Percentiles rank a stretch among this genome's conserved stretches.
These are phyloP conservation scores for Albatrellus ellisii DNA, from an alignment of 768 basidiomycete genomes.

Conservation along the genomic window DNA sequence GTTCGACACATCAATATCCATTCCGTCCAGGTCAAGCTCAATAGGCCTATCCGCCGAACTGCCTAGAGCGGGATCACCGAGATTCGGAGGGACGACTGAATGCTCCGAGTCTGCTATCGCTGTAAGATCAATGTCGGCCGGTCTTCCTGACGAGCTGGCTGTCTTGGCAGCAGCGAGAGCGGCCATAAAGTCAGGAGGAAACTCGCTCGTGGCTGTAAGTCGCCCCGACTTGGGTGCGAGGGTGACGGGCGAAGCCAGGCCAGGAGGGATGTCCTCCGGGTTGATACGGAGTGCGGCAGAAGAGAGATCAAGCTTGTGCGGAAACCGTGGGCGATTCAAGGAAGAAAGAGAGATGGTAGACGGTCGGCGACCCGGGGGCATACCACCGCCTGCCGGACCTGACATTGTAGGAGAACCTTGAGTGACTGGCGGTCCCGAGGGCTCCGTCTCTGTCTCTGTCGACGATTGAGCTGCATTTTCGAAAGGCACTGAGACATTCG, in stretches of 20 bases:
- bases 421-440: not conserved
- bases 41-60: slow-evolving; percentile 72
- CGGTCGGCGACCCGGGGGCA: slow-evolving; percentile 34
- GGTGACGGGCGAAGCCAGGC: slow-evolving; percentile 66
- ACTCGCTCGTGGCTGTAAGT: slow-evolving; percentile 28
- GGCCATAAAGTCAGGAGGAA: slow-evolving; percentile 50
- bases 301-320: slow-evolving; percentile 75
- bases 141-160: slow-evolving; percentile 15
- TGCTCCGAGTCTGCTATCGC: slow-evolving; percentile 16
- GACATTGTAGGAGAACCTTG: not conserved
- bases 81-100: slow-evolving; percentile 19
- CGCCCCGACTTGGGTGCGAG: slow-evolving; percentile 71
- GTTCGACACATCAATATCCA: slow-evolving; percentile 40
- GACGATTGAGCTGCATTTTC: not conserved
- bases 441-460: not conserved
- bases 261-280: slow-evolving; percentile 48
- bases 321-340: slow-evolving; percentile 56
- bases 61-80: slow-evolving; percentile 29
- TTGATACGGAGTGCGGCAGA: slow-evolving; percentile 48
- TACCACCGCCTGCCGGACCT: not conserved
- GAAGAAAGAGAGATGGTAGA: slow-evolving; percentile 76
- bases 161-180: slow-evolving; percentile 28
- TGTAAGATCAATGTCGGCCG: slow-evolving; percentile 46
- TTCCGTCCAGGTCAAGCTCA: slow-evolving; percentile 67
- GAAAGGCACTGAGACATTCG: not conserved